Evolutionary conservation across 163 green algal species (phyloP), one percentile per base, ranked within the genome.

Genomic region (Prototheca wickerhamii): DNA sequence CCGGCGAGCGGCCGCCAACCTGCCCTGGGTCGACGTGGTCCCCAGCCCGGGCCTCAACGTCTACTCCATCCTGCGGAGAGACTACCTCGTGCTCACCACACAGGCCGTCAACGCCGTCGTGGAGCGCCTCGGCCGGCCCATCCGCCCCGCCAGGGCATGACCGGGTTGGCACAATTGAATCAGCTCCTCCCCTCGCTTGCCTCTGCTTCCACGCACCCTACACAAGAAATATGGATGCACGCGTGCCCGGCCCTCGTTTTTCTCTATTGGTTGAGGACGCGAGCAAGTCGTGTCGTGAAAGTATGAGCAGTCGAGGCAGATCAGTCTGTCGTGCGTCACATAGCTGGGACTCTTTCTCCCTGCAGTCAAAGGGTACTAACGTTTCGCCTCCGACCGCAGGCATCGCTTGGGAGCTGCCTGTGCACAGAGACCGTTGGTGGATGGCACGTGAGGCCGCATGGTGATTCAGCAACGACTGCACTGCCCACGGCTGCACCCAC

Each of bases 11-110:
- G 58, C 71, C 3, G 31, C 67, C 44, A 95, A 94, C 64, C 63
- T 95, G 42, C 69, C 74, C 0, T 83, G 78, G 64, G 79, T 91
- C 29, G 74, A 88, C 50, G 75, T 87, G 12, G 69, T 93, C 46
- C 75, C 83, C 3, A 60, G 68, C 25, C 44, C 70, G 6, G 82
- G 90, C 21, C 68, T 91, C 0, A 96, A 92, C 58, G 89, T 97
- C 7, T 94, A 93, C 70, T 82, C 81, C 67, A 85, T 96, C 31
- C 73, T 97, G 35, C 51, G 31, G 8, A 17, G 55, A 6, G 55
- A 61, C 55, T 32, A 43, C 25, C 55, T 61, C 18, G 55, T 61
- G 25, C 31, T 61, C 5, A 49, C 55, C 31, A 1, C 4, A 4
- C 12, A 17, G 8, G 46, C 55, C 4, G 55, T 34, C 8, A 21